Percentiles rank a stretch among this genome's conserved stretches.
phyloP scores from a whole-genome alignment of 2,329 filamentous ascomycete genomes.

The Claviceps fusiformis region DNA sequence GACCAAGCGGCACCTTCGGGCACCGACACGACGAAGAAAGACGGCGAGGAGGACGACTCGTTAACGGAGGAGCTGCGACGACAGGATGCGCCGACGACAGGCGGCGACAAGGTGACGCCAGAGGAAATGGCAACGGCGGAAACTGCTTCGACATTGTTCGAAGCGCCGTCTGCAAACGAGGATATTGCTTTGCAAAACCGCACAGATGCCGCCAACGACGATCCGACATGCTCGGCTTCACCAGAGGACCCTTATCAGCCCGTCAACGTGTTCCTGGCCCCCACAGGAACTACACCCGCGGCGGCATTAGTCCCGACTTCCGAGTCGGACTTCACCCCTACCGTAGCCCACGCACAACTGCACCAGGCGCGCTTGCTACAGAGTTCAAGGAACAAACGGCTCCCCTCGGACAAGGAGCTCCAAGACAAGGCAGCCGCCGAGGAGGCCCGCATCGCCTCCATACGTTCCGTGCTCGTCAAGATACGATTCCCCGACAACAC shows the following conservation, averaged over 20 bases:
- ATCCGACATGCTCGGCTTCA: constrained; percentile 3
- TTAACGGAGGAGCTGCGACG: not conserved
- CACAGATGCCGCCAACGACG: not conserved
- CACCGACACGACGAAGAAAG: constrained; percentile 3
- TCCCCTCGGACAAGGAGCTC: constrained; percentile 73
- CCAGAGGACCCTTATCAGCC: constrained; percentile 28
- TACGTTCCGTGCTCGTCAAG: constrained; percentile 59
- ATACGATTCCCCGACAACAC: constrained; percentile 82
- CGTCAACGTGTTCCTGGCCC: constrained; percentile 65
- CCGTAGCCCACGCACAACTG: constrained; percentile 59
- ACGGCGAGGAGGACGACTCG: not conserved
- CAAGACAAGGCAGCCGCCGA: constrained; percentile 54
- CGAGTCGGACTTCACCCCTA: constrained; percentile 65
- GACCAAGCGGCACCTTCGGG: constrained; percentile 6
- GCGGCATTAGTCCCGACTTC: constrained; percentile 56
- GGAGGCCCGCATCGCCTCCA: constrained; percentile 48
- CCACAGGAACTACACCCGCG: constrained; percentile 57
- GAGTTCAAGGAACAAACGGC: constrained; percentile 55
- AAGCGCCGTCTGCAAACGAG: constrained; percentile 9
- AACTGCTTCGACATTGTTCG: constrained; percentile 2
- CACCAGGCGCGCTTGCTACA: constrained; percentile 56
- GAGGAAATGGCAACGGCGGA: not conserved
- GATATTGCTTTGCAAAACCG: constrained; percentile 2
- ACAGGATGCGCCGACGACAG: constrained; percentile 13
- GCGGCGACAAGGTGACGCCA: constrained; percentile 6